Evolutionary conservation across 805 yeast genomes (phyloP).

Genomic region (Wickerhamomyces bovis): DNA sequence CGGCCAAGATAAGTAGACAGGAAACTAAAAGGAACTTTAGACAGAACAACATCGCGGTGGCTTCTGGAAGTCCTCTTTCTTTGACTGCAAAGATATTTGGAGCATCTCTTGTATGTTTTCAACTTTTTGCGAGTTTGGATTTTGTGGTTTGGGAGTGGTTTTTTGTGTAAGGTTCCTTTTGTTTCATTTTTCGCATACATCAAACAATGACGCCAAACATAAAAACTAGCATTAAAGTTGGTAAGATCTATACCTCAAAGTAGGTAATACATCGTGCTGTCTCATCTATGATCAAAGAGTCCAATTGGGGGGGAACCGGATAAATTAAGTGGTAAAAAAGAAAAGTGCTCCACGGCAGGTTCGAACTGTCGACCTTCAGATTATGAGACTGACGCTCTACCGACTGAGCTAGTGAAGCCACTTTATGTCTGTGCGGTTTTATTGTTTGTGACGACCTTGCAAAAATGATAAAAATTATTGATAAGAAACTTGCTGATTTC

Average conservation of each 20-base stretch:
- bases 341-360: conserved; percentile 43
- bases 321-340: no score
- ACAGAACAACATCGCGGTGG: not conserved
- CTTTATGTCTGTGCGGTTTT: not conserved
- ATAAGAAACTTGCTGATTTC: no score
- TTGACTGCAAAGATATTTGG: not conserved
- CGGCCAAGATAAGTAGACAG: not conserved
- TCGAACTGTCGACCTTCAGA: conserved; percentile 53
- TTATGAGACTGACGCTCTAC: conserved; percentile 55
- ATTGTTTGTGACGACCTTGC: no score
- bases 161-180: not conserved
- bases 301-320: no score
- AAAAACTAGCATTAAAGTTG: no score
- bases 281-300: no score
- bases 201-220: not conserved
- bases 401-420: conserved; percentile 50
- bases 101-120: not conserved
- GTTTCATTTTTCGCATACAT: not conserved
- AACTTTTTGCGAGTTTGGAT: not conserved
- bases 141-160: not conserved
- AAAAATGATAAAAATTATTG: no score
- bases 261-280: no score
- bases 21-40: not conserved
- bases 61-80: not conserved
- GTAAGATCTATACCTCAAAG: no score